Conservation (phyloP, 2,329 filamentous ascomycete genomes). For the Atkinsonella texensis region DNA sequence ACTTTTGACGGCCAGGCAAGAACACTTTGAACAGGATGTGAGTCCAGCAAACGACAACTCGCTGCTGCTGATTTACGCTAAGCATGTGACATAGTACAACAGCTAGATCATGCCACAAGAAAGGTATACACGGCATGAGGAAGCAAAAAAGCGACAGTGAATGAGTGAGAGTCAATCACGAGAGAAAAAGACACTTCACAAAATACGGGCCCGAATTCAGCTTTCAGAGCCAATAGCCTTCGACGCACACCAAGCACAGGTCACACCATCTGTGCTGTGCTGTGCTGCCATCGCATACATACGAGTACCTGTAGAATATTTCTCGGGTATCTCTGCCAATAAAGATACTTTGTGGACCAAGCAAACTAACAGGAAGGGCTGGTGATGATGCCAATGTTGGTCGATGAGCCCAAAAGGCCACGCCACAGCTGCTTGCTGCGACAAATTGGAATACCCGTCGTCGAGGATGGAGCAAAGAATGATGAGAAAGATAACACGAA, state of each 20-base stretch:
- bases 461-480: neutral
- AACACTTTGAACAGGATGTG: no score
- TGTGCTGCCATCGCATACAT: neutral
- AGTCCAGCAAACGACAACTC: no score
- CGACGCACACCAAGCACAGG: neutral
- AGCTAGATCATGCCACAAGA: neutral
- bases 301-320: neutral
- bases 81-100: no score
- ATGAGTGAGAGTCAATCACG: neutral
- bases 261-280: constrained; percentile 1
- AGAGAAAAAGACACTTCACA: neutral
- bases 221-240: neutral
- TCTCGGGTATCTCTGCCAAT: neutral
- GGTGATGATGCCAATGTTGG: neutral
- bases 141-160: neutral
- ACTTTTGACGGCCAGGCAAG: no score
- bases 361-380: neutral
- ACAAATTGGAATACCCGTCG: neutral
- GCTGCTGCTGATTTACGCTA: no score
- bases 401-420: neutral
- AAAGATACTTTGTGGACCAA: neutral
- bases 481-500: neutral
- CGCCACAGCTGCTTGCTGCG: neutral
- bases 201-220: neutral
- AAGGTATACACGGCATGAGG: neutral